Conservation (phyloP, 306 rosid species). For the Casuarina equisetifolia region DNA sequence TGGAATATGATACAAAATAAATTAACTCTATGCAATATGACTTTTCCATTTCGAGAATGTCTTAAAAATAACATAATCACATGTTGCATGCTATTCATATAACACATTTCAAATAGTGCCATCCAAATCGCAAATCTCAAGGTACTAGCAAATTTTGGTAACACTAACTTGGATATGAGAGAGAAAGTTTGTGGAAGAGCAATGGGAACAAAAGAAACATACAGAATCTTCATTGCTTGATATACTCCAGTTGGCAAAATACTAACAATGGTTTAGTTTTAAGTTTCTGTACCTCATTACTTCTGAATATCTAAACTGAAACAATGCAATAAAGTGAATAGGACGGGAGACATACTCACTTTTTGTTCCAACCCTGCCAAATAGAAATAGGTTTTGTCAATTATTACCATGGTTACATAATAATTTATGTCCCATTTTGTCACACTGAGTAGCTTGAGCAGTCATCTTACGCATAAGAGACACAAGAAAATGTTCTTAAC, state of each 20-base stretch:
- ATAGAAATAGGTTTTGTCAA: slow-evolving; percentile 27
- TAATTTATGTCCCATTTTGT: slow-evolving; percentile 14
- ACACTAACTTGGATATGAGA: not conserved
- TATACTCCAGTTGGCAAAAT: not conserved
- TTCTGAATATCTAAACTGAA: slow-evolving; percentile 19
- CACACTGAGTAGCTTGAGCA: slow-evolving; percentile 5
- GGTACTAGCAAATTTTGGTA: not conserved
- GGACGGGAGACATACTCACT: slow-evolving; percentile 63
- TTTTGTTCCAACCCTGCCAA: slow-evolving; percentile 99
- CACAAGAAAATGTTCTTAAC: no score
- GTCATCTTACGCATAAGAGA: not conserved
- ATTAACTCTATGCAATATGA: not conserved
- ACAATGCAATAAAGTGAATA: slow-evolving; percentile 19
- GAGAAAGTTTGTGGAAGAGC: not conserved
- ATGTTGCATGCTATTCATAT: not conserved
- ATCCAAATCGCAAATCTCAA: not conserved
- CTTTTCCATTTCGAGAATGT: not conserved
- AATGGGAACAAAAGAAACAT: not conserved
- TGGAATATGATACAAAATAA: not conserved
- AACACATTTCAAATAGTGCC: not conserved
- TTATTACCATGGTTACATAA: slow-evolving; percentile 11
- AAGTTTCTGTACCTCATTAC: slow-evolving; percentile 16
- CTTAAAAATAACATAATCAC: not conserved
- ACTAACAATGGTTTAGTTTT: not conserved
- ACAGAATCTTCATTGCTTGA: not conserved